Evolutionary conservation across 2,329 filamentous ascomycete genomes (phyloP).

Genomic region (Scedosporium aurantiacum): DNA sequence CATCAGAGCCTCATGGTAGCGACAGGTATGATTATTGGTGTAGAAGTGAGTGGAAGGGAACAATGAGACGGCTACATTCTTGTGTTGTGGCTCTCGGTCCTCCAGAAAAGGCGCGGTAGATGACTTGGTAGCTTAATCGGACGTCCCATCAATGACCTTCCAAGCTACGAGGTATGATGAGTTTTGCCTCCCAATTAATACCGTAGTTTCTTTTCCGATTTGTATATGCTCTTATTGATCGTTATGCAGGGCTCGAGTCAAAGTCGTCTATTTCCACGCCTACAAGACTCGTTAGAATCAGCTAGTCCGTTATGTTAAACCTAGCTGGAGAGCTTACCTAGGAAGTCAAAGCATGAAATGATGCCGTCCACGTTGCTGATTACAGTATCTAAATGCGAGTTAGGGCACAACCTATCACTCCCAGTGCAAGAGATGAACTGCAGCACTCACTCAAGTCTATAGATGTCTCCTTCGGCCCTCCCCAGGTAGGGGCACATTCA

Average conservation of each 20-base stretch:
- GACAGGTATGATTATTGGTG: too few relatives aligned
- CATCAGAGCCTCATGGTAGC: too few relatives aligned
- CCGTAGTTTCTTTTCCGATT: neutral
- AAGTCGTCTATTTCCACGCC: slow-evolving; percentile 1
- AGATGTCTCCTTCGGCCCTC: neutral
- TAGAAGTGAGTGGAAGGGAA: too few relatives aligned
- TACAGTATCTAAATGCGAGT: neutral
- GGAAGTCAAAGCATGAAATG: neutral
- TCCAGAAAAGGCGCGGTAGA: too few relatives aligned
- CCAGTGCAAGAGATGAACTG: neutral
- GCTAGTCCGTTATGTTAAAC: neutral
- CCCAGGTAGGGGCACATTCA: neutral
- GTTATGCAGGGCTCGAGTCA: neutral
- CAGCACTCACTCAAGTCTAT: slow-evolving; percentile 1
- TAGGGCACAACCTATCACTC: neutral
- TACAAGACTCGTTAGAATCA: neutral
- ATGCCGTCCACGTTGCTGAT: slow-evolving; percentile 2
- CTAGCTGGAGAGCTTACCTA: neutral
- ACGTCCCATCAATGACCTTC: too few relatives aligned
- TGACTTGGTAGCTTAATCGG: too few relatives aligned
- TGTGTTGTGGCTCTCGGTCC: too few relatives aligned
- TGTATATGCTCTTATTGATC: neutral
- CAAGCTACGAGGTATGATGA: too few relatives aligned
- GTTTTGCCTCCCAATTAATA: too few relatives aligned
- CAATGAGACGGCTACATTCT: too few relatives aligned